These are phyloP conservation scores for Chrysanthemum lavandulifolium DNA, from an alignment of 129 eudicot species.

Conservation along the genomic window DNA sequence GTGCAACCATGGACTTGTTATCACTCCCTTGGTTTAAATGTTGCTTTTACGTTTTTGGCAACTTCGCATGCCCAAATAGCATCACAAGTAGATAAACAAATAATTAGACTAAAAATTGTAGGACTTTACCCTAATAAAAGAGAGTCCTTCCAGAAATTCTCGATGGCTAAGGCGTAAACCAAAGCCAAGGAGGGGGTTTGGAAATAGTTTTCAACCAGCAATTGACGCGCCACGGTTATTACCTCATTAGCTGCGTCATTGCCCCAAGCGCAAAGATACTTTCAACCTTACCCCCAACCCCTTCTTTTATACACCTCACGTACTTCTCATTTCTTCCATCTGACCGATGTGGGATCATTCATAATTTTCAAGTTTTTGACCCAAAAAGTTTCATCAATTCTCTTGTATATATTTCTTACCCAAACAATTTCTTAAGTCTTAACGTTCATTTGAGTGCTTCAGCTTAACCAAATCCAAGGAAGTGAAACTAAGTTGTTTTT, in stretches of 20 bases:
- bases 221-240: constrained; percentile 66
- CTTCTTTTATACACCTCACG: neutral
- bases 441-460: too few relatives aligned
- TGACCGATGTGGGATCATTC: neutral
- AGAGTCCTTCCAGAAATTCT: constrained; percentile 45
- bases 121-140: neutral
- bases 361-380: neutral
- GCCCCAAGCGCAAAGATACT: constrained; percentile 37
- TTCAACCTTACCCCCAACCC: neutral
- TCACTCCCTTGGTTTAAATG: too few relatives aligned
- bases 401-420: too few relatives aligned
- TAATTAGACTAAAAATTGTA: too few relatives aligned
- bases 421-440: too few relatives aligned
- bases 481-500: too few relatives aligned
- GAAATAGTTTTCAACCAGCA: constrained; percentile 59
- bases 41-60: too few relatives aligned
- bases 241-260: constrained; percentile 41
- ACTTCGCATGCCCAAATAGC: too few relatives aligned
- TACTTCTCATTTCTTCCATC: neutral
- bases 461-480: too few relatives aligned
- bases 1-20: too few relatives aligned
- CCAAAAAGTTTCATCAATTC: too few relatives aligned
- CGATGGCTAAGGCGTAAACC: constrained; percentile 43
- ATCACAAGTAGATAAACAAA: too few relatives aligned
- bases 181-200: constrained; percentile 53